Percentiles rank a stretch among this genome's conserved stretches.
These are phyloP conservation scores for Tolypocladium endophyticum DNA, from an alignment of 2,329 filamentous ascomycete species.

Conservation along the genomic window DNA sequence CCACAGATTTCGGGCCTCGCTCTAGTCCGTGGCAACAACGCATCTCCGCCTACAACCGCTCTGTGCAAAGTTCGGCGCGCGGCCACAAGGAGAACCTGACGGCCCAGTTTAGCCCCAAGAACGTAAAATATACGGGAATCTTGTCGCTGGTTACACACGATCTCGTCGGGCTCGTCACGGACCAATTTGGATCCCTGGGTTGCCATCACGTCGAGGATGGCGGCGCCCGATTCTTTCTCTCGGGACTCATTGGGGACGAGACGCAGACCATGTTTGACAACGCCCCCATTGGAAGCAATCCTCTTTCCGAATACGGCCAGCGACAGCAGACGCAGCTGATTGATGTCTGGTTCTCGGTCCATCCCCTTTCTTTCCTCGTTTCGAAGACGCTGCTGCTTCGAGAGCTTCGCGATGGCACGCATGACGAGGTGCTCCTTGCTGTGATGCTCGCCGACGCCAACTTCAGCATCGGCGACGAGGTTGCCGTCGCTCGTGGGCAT, in stretches of 20 bases:
- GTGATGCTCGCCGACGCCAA: conserved; percentile 27
- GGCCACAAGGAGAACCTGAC: conserved; percentile 8
- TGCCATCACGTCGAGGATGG: conserved; percentile 16
- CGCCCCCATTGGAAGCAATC: conserved; percentile 9
- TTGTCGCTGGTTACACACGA: conserved; percentile 18
- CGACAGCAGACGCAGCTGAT: conserved; percentile 24
- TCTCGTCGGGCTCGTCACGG: conserved; percentile 17
- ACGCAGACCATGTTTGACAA: conserved; percentile 21
- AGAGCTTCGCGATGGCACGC: conserved; percentile 25
- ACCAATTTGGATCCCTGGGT: conserved; percentile 19
- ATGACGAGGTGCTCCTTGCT: conserved; percentile 27
- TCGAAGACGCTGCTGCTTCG: conserved; percentile 29
- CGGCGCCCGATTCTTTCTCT: conserved; percentile 15
- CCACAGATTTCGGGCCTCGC: conserved; percentile 4
- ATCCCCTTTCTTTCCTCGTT: conserved; percentile 27
- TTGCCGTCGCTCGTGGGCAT: conserved; percentile 15
- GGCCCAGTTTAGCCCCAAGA: conserved; percentile 9
- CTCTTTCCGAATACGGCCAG: conserved; percentile 18
- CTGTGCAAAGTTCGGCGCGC: conserved; percentile 2
- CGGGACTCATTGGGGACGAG: conserved; percentile 15
- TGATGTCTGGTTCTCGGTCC: conserved; percentile 29
- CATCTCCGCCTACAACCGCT: conserved; percentile 9
- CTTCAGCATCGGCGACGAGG: conserved; percentile 19
- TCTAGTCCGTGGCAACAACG: conserved; percentile 12
- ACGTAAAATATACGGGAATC: conserved; percentile 14